Evolutionary conservation across 805 yeast species (phyloP).

Genomic region (Kodamaea neixiangensis): DNA sequence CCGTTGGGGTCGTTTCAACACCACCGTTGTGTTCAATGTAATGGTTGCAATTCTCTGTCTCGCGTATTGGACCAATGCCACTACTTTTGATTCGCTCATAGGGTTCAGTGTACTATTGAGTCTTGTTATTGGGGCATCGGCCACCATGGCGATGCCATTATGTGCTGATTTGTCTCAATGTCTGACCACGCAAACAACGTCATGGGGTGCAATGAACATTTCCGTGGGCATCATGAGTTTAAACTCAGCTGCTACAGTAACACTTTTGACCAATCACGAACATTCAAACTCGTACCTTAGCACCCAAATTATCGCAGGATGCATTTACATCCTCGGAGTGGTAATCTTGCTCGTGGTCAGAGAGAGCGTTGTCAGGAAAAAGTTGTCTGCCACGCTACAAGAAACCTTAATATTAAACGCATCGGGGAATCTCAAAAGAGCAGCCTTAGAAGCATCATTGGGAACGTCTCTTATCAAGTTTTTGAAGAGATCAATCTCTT

Average conservation of each 20-base stretch:
- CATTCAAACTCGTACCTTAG: conserved; percentile 49
- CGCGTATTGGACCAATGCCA: conserved; percentile 44
- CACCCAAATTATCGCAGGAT: conserved; percentile 62
- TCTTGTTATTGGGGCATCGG: conserved; percentile 29
- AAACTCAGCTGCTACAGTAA: conserved; percentile 56
- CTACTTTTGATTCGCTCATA: conserved; percentile 30
- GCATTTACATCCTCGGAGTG: conserved; percentile 45
- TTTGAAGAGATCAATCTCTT: background rate
- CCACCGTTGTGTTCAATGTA: conserved; percentile 23
- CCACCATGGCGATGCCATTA: conserved; percentile 21
- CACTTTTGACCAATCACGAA: conserved; percentile 32
- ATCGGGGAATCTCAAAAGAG: background rate
- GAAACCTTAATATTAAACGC: background rate
- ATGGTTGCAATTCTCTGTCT: conserved; percentile 26
- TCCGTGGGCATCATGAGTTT: conserved; percentile 35
- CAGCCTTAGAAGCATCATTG: background rate
- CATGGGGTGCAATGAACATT: conserved; percentile 42
- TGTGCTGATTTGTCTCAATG: conserved; percentile 12
- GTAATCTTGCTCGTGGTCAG: conserved; percentile 49
- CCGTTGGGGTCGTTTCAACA: conserved; percentile 47
- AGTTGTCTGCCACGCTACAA: conserved; percentile 22
- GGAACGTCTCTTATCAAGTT: background rate
- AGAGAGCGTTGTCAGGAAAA: conserved; percentile 50
- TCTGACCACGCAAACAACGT: conserved; percentile 31
- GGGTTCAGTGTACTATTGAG: conserved; percentile 36